phyloP scores from a whole-genome alignment of 345 rosid genomes.

The Draba incana region DNA sequence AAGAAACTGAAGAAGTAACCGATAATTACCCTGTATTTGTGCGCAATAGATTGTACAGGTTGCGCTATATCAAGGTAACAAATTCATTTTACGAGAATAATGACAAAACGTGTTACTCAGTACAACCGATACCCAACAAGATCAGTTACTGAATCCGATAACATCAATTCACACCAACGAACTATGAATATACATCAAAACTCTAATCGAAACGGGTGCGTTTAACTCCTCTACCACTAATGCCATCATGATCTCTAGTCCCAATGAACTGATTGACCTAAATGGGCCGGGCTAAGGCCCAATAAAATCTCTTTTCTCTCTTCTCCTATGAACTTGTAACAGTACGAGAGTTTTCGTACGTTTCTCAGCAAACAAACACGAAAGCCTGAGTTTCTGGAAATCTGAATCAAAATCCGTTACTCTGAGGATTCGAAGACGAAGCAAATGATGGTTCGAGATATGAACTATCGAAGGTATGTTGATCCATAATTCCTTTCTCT shows the following conservation, averaged over 20 bases:
- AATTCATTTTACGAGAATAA: not conserved
- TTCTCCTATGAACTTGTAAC: not conserved
- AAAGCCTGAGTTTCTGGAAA: not conserved
- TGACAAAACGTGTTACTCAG: no score
- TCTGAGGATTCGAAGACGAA: slow-evolving; percentile 14
- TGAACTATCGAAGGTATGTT: slow-evolving; percentile 43
- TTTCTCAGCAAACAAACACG: slow-evolving; percentile 22
- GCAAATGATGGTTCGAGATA: slow-evolving; percentile 27
- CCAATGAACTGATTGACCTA: no score
- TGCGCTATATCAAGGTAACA: slow-evolving; percentile 59
- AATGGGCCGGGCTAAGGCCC: slow-evolving; percentile 32
- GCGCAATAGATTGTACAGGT: slow-evolving; percentile 63
- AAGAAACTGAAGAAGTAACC: slow-evolving; percentile 36
- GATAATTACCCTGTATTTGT: slow-evolving; percentile 67
- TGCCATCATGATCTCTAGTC: no score
- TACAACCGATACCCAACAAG: no score
- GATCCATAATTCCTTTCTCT: slow-evolving; percentile 20
- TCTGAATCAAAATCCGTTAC: not conserved
- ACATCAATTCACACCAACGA: no score
- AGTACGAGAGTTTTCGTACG: slow-evolving; percentile 21
- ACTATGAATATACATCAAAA: no score
- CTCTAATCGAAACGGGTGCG: no score
- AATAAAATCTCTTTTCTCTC: not conserved
- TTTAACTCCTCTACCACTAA: no score
- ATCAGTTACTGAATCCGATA: no score